Evolutionary conservation across 2,329 filamentous ascomycete genomes (phyloP), one percentile per base, ranked within the genome.

Genomic region (Gyromitra esculenta): DNA sequence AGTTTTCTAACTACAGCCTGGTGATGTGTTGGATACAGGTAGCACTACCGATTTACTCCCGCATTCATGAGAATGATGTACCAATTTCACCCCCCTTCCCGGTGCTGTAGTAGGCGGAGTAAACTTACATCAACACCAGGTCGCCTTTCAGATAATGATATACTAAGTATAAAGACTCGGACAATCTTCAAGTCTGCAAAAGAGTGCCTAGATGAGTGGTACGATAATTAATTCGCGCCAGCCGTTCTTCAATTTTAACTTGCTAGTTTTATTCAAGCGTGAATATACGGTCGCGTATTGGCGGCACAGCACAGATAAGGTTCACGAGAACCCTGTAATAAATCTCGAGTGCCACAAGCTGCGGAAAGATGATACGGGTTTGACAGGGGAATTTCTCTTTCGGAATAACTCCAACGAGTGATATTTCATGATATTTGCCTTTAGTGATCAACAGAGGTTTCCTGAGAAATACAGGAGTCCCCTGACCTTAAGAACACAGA

Each of bases 361-460:
- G 57, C n/a, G 25, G 9, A 37, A 5, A 41, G 18, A 21, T 35
- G 57, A 39, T 56, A 39, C 9, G 11, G 25, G 43, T 15, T 72
- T 68, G 52, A 37, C 52, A 39, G 52, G 41, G 45, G 25, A 3
- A 45, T 25, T 15, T 48, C 15, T 39, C 50, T 9, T 45, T 45
- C 50, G 31, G 18, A 15, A 48, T 11, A 48, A n/a, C 8, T 37
- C 8, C 11, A 31, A 18, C 72, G 65, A 75, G 73, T 76, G 73
- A 72, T 76, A 67, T 18, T 39, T 45, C 31, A 54, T 76, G 68
- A 72, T 37, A 76, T 1, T 72, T 50, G 64, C 62, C 62, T 68
- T 60, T n/a, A 25, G 65, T 48, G 56, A 73, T 48, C 31, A 11
- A 54, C 37, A 21, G 15, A 50, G 13, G 18, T 48, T 39, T 57